These are phyloP conservation scores for Rhododendron griersonianum DNA, from an alignment of 148 eudicot genomes.

Conservation along the genomic window DNA sequence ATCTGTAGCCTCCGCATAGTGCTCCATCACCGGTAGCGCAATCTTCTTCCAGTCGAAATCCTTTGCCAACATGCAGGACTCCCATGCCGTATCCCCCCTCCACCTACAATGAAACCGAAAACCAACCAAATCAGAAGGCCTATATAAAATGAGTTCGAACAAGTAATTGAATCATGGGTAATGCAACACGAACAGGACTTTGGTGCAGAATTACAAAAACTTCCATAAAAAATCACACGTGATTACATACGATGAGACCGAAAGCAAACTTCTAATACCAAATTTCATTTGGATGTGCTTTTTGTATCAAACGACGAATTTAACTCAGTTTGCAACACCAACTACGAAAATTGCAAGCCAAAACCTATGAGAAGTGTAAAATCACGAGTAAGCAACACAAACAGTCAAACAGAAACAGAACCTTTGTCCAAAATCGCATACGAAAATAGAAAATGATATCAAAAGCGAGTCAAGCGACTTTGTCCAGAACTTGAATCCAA, in stretches of 20 bases:
- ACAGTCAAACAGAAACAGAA: neutral
- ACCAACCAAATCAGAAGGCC: neutral
- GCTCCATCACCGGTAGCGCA: constrained; percentile 66
- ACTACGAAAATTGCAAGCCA: too few species aligned
- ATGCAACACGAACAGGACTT: neutral
- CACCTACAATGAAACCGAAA: constrained; percentile 29
- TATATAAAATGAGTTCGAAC: neutral
- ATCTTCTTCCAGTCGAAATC: constrained; percentile 69
- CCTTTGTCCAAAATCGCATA: neutral
- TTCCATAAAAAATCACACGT: too few species aligned
- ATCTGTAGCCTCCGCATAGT: constrained; percentile 74
- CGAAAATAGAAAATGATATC: neutral
- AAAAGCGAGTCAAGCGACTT: neutral
- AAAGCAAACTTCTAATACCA: too few species aligned
- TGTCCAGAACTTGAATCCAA: neutral
- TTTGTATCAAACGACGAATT: too few species aligned
- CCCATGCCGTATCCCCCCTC: constrained; percentile 55
- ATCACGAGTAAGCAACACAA: neutral
- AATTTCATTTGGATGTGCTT: too few species aligned
- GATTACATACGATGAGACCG: too few species aligned
- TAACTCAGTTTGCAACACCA: too few species aligned
- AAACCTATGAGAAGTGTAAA: too few species aligned
- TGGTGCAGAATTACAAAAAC: neutral
- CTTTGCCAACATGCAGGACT: constrained; percentile 25
- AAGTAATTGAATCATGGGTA: neutral